Conservation (phyloP, 1,139 yeast species). For the Meyerozyma athensensis region DNA sequence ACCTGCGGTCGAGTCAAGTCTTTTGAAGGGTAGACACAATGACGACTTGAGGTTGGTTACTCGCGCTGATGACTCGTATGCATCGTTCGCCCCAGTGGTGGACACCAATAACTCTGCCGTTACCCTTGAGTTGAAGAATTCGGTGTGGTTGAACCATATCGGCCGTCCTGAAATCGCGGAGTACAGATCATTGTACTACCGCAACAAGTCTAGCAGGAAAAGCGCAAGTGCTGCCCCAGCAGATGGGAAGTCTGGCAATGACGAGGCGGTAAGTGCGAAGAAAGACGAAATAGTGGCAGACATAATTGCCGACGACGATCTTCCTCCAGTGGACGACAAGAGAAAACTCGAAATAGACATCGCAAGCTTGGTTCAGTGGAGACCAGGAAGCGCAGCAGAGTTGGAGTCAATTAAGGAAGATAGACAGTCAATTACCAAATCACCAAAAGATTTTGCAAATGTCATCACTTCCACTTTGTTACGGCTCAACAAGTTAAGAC, state of each 20-base stretch:
- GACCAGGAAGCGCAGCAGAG: constrained; percentile 34
- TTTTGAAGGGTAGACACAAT: constrained; percentile 16
- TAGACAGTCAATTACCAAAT: constrained; percentile 18
- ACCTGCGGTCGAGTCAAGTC: constrained; percentile 23
- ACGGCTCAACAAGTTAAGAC: constrained; percentile 60
- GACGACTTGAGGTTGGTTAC: constrained; percentile 18
- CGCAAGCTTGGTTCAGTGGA: constrained; percentile 49
- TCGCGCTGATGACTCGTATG: constrained; percentile 42
- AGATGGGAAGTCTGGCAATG: constrained; percentile 6
- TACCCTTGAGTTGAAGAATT: constrained; percentile 56
- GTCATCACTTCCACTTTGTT: constrained; percentile 54
- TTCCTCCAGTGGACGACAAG: constrained; percentile 1
- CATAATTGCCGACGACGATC: constrained; percentile 5
- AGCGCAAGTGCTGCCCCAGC: constrained; percentile 4
- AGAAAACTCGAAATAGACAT: constrained; percentile 29
- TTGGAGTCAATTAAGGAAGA: constrained; percentile 26
- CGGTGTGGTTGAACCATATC: constrained; percentile 75
- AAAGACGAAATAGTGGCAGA: constrained; percentile 9
- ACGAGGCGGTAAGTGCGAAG: constrained; percentile 10
- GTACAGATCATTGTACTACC: constrained; percentile 24
- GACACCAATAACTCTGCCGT: constrained; percentile 72
- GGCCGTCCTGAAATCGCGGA: constrained; percentile 52
- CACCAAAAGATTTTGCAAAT: constrained; percentile 37
- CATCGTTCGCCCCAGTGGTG: constrained; percentile 72
- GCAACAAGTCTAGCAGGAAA: constrained; percentile 6